A percentile compares a stretch with the other conserved stretches of the same genome.
Evolutionary conservation across 768 basidiomycete genomes (phyloP).

Genomic region (Boletus vinaceobasis): DNA sequence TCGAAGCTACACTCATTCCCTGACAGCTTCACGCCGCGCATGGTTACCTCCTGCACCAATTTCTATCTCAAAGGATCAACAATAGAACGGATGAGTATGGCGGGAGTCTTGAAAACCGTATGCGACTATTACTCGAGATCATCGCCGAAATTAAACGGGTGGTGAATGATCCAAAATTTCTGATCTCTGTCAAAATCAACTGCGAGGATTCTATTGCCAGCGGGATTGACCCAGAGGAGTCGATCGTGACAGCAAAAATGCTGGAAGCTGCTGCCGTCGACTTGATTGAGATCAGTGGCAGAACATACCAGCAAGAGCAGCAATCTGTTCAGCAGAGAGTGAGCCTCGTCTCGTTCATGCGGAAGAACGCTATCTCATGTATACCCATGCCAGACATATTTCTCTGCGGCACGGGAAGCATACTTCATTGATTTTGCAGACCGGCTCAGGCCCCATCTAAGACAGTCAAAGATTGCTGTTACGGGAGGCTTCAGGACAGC

Average conservation of each 20-base stretch:
- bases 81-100: conserved; percentile 55
- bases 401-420: conserved; percentile 20
- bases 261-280: conserved; percentile 37
- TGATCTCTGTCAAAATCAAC: conserved; percentile 36
- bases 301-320: conserved; percentile 31
- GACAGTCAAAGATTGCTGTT: conserved; percentile 24
- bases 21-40: conserved; percentile 42
- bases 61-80: conserved; percentile 43
- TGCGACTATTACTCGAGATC: conserved; percentile 47
- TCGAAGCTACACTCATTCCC: not conserved
- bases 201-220: conserved; percentile 25
- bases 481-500: conserved; percentile 32
- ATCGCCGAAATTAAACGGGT: conserved; percentile 41
- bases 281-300: conserved; percentile 41
- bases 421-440: conserved; percentile 34
- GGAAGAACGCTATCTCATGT: not conserved
- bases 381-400: conserved; percentile 6
- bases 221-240: conserved; percentile 35
- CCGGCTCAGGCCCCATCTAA: conserved; percentile 22
- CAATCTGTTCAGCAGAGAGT: conserved; percentile 9
- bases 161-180: conserved; percentile 30
- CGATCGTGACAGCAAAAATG: conserved; percentile 24
- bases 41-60: conserved; percentile 47
- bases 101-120: conserved; percentile 49
- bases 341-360: not conserved